A percentile compares a stretch with the other conserved stretches of the same genome.
These are phyloP conservation scores for Carex cristatella DNA, from an alignment of 176 grass and related monocot genomes.

Conservation along the genomic window DNA sequence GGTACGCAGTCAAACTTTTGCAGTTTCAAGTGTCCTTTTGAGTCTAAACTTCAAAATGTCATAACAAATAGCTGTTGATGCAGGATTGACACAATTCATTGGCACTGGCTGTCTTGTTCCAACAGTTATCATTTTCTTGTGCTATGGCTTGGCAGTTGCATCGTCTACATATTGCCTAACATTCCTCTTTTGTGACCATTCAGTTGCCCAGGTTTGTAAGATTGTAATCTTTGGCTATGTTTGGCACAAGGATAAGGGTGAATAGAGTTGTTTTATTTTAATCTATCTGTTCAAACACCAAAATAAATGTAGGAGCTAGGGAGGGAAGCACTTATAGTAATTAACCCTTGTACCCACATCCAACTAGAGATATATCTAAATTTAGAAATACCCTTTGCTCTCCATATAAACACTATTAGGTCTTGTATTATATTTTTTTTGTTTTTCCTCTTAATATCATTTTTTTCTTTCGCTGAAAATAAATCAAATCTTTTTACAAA, in stretches of 20 bases:
- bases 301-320: not conserved
- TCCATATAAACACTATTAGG: not conserved
- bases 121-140: slow-evolving; percentile 35
- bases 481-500: not conserved
- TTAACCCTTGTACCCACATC: not conserved
- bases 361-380: not conserved
- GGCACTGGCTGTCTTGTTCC: slow-evolving; percentile 38
- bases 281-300: not conserved
- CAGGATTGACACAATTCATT: slow-evolving; percentile 46
- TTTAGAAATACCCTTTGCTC: not conserved
- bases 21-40: not conserved
- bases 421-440: not conserved
- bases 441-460: not conserved
- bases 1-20: slow-evolving; percentile 24
- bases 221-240: not conserved
- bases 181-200: slow-evolving; percentile 45
- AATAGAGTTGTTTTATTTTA: not conserved
- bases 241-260: not conserved
- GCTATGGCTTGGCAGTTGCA: slow-evolving; percentile 38
- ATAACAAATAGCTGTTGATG: not conserved
- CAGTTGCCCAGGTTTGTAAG: slow-evolving; percentile 40
- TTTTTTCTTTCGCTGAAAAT: not conserved
- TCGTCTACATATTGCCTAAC: slow-evolving; percentile 50
- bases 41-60: not conserved
- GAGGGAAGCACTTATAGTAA: not conserved